Base-by-base conservation (phyloP, 192 early-diverging fungal genomes). In the Coemansia sp. region DNA sequence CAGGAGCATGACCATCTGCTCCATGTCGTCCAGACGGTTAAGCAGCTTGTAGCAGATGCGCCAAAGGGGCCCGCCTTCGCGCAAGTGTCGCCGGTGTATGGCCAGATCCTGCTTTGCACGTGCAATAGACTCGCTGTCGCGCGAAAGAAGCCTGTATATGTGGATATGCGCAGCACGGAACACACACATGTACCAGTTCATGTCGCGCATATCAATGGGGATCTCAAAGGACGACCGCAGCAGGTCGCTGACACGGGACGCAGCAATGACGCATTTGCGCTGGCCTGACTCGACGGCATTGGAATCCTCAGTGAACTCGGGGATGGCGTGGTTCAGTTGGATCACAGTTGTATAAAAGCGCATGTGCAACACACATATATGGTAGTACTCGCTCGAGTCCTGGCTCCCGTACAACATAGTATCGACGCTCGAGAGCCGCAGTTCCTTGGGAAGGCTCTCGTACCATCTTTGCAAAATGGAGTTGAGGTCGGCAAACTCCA, bases 151-250 rank as follows among this genome's bases (percentile, higher is more conserved):
- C 40, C 79, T 58, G 57, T 76, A 81, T 29, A 75, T 76, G 61
- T 81, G 79, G 37, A 81, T 74, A 33, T 76, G 74, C 16, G 79
- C 73, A 0, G 79, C 79, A 18, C 74, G 69, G 70, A 81, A 81
- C 61, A 81, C 74, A 31, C 79, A 81, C 79, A 81, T 81, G 74
- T 81, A 81, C 79, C 79, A 81, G 74, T 76, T 77, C 64, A 81
- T 76, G 34, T 81, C 74, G 60, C 79, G 79, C 49, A 43, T 39
- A 25, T 75, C 74, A 46, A 81, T 57, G 2, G 79, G 64, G 26
- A 81, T 70, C 59, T 81, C 79, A 46, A 70, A 81, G 49, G 79
- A 76, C 35, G 79, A 61, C 4, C 79, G 74, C 63, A 81, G 37
- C 16, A 81, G 55, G 45, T 81, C 79, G 64, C 74, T 76, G 67